A percentile compares a stretch with the other conserved stretches of the same genome.
These are phyloP conservation scores for Yamadazyma dendronema DNA, from an alignment of 1,139 yeast species.

Conservation along the genomic window DNA sequence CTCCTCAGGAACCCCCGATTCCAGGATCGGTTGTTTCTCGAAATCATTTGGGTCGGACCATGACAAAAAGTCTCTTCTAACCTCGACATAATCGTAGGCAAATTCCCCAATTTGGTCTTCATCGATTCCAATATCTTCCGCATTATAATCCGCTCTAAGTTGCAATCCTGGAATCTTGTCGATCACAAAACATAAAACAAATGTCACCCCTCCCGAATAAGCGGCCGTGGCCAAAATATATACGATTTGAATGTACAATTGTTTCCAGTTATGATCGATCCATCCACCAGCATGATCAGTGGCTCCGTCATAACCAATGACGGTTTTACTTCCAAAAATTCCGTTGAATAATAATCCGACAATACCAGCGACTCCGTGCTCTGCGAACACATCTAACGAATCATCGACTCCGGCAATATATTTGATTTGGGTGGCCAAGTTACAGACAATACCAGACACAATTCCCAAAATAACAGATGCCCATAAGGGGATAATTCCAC, in stretches of 20 bases:
- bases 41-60: conserved; percentile 32
- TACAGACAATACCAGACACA: conserved; percentile 79
- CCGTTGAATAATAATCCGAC: conserved; percentile 88
- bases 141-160: conserved; percentile 78
- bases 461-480: conserved; percentile 86
- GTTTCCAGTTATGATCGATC: conserved; percentile 87
- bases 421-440: conserved; percentile 85
- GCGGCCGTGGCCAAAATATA: conserved; percentile 74
- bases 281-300: conserved; percentile 90
- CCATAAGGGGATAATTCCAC: conserved; percentile 90
- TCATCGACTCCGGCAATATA: conserved; percentile 83
- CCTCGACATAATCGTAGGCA: conserved; percentile 97
- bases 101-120: conserved; percentile 98
- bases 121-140: conserved; percentile 87
- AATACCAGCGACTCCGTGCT: conserved; percentile 96
- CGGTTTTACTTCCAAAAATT: conserved; percentile 81
- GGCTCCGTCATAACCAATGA: conserved; percentile 83
- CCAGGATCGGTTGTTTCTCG: background rate
- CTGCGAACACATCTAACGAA: conserved; percentile 92
- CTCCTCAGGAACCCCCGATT: background rate
- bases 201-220: conserved; percentile 77
- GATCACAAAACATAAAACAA: conserved; percentile 69
- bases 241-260: conserved; percentile 85
- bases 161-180: conserved; percentile 81
- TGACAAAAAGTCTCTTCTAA: conserved; percentile 86